Conservation (phyloP, 306 rosid genomes). For the Gynostemma pentaphyllum region DNA sequence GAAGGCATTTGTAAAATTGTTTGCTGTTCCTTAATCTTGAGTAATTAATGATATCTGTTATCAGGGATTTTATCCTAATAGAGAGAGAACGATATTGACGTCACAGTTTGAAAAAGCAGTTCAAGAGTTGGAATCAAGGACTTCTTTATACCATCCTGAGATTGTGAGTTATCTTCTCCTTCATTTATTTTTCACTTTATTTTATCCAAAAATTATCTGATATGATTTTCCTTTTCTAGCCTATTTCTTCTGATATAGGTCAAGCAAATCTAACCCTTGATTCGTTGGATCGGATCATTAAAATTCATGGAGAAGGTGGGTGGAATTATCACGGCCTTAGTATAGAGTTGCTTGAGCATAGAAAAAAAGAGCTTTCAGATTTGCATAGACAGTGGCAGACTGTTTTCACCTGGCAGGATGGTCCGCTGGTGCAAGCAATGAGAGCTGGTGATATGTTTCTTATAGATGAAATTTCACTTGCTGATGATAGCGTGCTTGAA, state of each 20-base stretch:
- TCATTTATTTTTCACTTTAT: neutral
- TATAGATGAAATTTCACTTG: conserved; percentile 89
- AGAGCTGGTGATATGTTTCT: conserved; percentile 74
- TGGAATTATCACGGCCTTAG: conserved; percentile 20
- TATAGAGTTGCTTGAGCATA: conserved; percentile 24
- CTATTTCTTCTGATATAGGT: conserved; percentile 59
- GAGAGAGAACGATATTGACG: conserved; percentile 63
- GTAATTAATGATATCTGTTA: neutral
- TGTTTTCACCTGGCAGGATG: conserved; percentile 88
- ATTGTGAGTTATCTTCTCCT: conserved; percentile 29
- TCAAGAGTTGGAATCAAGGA: conserved; percentile 37
- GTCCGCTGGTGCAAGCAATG: conserved; percentile 91
- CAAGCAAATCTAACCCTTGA: conserved; percentile 47
- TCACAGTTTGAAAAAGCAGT: conserved; percentile 34
- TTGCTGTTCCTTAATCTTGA: conserved; percentile 3
- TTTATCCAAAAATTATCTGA: neutral
- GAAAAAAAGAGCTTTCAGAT: conserved; percentile 29
- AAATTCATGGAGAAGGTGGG: conserved; percentile 29
- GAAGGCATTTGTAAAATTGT: neutral
- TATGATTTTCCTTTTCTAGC: conserved; percentile 18
- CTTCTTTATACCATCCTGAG: conserved; percentile 26
- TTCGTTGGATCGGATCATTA: conserved; percentile 31
- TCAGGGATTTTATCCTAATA: conserved; percentile 72
- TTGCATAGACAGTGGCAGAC: conserved; percentile 79
- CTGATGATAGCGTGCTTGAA: conserved; percentile 98